Base-by-base conservation (phyloP, 139 green algal species). In the Spirogloea muscicola region DNA sequence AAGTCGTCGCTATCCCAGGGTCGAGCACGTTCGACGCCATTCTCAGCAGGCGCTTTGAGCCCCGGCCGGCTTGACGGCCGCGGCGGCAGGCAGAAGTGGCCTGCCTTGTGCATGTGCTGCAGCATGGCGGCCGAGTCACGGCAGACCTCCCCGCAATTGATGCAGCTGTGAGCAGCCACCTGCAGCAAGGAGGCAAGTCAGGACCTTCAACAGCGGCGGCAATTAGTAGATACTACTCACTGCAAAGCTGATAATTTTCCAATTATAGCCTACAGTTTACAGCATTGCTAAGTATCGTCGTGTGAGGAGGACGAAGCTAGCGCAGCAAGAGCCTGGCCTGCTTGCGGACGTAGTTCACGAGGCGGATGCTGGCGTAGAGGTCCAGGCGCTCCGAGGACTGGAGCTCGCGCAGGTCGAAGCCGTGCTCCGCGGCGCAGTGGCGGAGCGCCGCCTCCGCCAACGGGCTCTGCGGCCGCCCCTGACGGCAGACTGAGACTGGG, bases 1-100 rank as follows among this genome's bases (percentile, higher is more conserved):
- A 63, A 79, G 9, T 75, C 25, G 9, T 79, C 70, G 34, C 57
- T 38, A 29, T 74, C 49, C 70, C 70, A 79, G 4, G 62, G 29
- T n/a, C n/a, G n/a, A n/a, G n/a, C n/a, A n/a, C n/a, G n/a, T n/a
- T n/a, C n/a, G n/a, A n/a, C n/a, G n/a, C n/a, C n/a, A n/a, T n/a
- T n/a, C n/a, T n/a, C n/a, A 3, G 57, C 3, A 18, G 27, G 25
- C 33, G 25, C 31, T 18, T 27, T 27, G 57, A 34, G 57, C n/a
- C 13, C 10, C 2, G 49, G 49, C 49, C 27, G 2, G 49, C 27
- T 27, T 27, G 49, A 60, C 13, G 49, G 49, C 27, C 31, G 49
- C 16, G 49, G 49, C 31, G 49, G 49, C 27, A 64, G 29, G 29
- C 18, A 34, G n/a, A 64, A 64, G 57, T 64, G 57, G 33, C 41